Evolutionary conservation across 495 filamentous ascomycete species (phyloP).

Genomic region (Emericellopsis terricola): DNA sequence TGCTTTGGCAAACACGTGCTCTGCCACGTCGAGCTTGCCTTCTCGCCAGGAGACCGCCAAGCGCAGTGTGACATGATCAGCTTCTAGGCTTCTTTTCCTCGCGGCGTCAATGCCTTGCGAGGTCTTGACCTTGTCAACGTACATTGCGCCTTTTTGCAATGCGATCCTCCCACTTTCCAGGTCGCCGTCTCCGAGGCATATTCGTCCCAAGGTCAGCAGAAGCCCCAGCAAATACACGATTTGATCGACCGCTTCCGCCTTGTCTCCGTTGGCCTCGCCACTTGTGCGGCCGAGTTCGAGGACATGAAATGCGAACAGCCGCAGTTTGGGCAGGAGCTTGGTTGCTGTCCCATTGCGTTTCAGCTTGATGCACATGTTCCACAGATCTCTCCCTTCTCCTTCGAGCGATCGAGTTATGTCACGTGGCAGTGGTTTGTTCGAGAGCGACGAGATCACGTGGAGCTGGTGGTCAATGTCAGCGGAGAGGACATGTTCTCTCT

Average conservation of each 20-base stretch:
- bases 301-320: slow-evolving; percentile 52
- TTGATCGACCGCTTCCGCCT: too few species aligned
- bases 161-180: slow-evolving; percentile 36
- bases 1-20: slow-evolving; percentile 53
- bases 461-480: slow-evolving; percentile 1
- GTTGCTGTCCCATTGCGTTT: slow-evolving; percentile 10
- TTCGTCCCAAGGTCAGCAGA: slow-evolving; percentile 4
- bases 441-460: slow-evolving; percentile 4
- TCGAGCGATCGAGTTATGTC: too few species aligned
- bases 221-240: neutral
- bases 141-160: slow-evolving; percentile 44
- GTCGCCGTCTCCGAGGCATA: slow-evolving; percentile 26
- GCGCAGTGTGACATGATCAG: slow-evolving; percentile 54
- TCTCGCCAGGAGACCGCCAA: slow-evolving; percentile 58
- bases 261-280: slow-evolving; percentile 8
- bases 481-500: too few species aligned
- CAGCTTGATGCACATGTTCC: slow-evolving; percentile 48
- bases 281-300: slow-evolving; percentile 35
- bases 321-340: slow-evolving; percentile 21
- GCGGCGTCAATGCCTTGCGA: slow-evolving; percentile 8
- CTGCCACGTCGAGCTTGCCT: slow-evolving; percentile 51
- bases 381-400: slow-evolving; percentile 33
- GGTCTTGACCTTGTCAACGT: slow-evolving; percentile 37
- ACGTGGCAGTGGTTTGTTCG: too few species aligned
- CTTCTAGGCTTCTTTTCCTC: slow-evolving; percentile 23